Conservation (phyloP, 73 alveolate species). For the Paramecium octaurelia region DNA sequence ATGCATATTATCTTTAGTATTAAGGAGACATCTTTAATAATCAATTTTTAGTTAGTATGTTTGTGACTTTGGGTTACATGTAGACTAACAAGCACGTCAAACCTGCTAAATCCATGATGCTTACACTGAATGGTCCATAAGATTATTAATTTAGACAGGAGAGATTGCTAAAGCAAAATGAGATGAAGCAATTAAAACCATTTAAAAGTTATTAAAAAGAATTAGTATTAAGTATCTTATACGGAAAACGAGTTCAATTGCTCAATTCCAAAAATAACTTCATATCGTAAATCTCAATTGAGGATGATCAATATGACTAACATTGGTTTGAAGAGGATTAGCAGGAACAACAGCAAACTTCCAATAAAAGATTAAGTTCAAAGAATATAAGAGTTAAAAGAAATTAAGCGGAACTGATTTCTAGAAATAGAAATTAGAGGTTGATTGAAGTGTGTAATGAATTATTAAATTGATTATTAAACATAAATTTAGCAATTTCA, state of each 20-base stretch:
- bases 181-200: background rate
- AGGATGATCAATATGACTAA: background rate
- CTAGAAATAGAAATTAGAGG: background rate
- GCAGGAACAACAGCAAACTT: background rate
- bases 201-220: background rate
- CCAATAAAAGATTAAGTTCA: background rate
- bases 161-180: background rate
- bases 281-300: background rate
- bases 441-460: background rate
- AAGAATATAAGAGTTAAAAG: background rate
- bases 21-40: background rate
- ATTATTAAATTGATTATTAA: background rate
- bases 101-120: background rate
- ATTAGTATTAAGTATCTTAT: background rate
- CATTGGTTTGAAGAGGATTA: background rate
- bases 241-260: background rate
- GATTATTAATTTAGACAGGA: slow-evolving; percentile 4
- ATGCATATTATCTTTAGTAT: background rate
- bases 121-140: background rate
- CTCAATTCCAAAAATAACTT: background rate
- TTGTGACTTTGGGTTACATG: background rate
- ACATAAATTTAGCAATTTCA: background rate
- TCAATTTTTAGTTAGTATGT: background rate
- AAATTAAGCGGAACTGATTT: background rate
- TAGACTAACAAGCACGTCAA: background rate